Evolutionary conservation across 371 early-diverging fungal species (phyloP), one percentile per base, ranked within the genome.

Genomic region (Mucor mucedo): DNA sequence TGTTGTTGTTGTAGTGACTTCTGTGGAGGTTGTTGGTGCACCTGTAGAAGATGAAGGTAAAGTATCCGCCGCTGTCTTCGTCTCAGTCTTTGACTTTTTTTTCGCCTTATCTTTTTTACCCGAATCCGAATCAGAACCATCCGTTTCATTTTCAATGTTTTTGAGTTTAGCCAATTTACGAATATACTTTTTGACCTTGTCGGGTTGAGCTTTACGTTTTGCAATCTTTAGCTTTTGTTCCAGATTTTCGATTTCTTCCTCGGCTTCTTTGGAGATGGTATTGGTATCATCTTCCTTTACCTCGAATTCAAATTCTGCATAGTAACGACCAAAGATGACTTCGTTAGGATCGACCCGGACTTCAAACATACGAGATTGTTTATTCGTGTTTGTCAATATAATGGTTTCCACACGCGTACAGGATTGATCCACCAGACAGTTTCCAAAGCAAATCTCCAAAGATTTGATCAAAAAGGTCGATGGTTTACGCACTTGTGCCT

Each of bases 211-310:
- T 72, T 98, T 98, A 49, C 98, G 86, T 50, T 82, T 84, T 0
- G 98, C 98, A 72, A 98, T 98, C 76, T 98, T 98, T 38, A 98
- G 82, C 75, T 98, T 98, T 64, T 98, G 98, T 74, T 98, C 96
- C 63, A 97, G 64, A 47, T 89, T 84, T 82, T 98, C 99, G 47
- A 98, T 93, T 71, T 95, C 86, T 75, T 98, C 98, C 79, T 96
- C 95, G 39, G 88, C 89, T 55, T 93, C 95, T 63, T 91, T 86
- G 11, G 91, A 84, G 13, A 95, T 74, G 7, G 86, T 78, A 35
- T 84, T 82, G 11, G 80, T 77, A 48, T 78, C 83, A 16, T 86
- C 89, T 21, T 87, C 87, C 29, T 87, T 87, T 13, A 91, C 80
- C 4, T 87, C 73, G 70, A 95, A 92, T 29, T 84, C 85, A 55